These are phyloP conservation scores for Trichoderma erinaceum DNA, from an alignment of 495 filamentous ascomycete genomes.

Conservation along the genomic window DNA sequence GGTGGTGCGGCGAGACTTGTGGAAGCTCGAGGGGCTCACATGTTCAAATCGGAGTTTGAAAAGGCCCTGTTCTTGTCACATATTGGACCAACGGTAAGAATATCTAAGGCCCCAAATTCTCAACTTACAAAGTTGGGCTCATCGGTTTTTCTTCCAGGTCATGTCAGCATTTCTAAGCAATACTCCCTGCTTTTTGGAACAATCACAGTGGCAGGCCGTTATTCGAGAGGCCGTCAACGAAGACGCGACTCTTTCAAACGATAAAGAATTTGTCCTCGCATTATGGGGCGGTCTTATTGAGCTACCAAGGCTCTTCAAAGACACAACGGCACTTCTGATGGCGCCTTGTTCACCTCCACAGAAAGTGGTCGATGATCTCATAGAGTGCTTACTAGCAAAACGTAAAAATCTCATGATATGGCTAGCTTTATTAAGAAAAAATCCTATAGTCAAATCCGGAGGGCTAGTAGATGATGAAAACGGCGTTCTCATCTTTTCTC, in stretches of 20 bases:
- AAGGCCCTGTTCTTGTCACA: slow-evolving; percentile 32
- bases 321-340: slow-evolving; percentile 18
- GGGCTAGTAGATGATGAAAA: not conserved
- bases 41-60: slow-evolving; percentile 32
- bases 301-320: slow-evolving; percentile 21
- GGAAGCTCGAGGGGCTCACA: slow-evolving; percentile 29
- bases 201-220: slow-evolving; percentile 26
- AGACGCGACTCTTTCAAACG: slow-evolving; percentile 20
- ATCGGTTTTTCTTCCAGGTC: slow-evolving; percentile 18
- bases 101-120: not conserved
- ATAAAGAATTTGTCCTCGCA: slow-evolving; percentile 24
- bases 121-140: not conserved
- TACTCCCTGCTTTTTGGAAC: slow-evolving; percentile 27
- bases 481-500: not conserved
- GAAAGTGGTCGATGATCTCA: slow-evolving; percentile 3
- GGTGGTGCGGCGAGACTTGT: slow-evolving; percentile 30
- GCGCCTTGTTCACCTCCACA: not conserved
- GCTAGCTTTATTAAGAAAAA: not conserved
- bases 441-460: not conserved
- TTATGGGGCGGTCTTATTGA: slow-evolving; percentile 24
- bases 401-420: slow-evolving; percentile 9
- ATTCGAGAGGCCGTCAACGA: slow-evolving; percentile 22
- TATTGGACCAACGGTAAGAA: slow-evolving; percentile 28
- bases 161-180: slow-evolving; percentile 29
- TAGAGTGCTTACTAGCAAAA: slow-evolving; percentile 3